Evolutionary conservation across 129 eudicot genomes (phyloP).

Genomic region (Tanacetum coccineum): DNA sequence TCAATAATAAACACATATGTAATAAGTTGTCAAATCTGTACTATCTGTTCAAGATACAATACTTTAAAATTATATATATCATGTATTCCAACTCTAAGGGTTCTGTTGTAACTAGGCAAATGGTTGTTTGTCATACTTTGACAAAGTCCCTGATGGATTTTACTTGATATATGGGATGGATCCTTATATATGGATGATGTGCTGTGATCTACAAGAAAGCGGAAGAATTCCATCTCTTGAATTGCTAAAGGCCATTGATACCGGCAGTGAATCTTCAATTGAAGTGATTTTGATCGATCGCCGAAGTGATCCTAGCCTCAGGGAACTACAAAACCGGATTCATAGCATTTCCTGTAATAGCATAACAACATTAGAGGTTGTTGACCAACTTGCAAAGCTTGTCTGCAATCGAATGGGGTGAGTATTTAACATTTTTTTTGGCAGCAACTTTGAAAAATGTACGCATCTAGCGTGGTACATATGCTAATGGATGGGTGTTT

Average conservation of each 20-base stretch:
- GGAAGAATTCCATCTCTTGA: slow-evolving; percentile 83
- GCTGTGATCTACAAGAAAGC: slow-evolving; percentile 70
- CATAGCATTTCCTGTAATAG: slow-evolving; percentile 53
- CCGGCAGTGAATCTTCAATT: slow-evolving; percentile 41
- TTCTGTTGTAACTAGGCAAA: slow-evolving; percentile 50
- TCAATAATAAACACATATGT: background rate
- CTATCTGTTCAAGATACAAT: background rate
- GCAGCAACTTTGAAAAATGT: slow-evolving; percentile 10
- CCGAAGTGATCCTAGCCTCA: slow-evolving; percentile 62
- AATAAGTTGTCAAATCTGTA: background rate
- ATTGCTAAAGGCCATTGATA: slow-evolving; percentile 59
- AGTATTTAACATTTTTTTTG: slow-evolving; percentile 26
- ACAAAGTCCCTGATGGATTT: slow-evolving; percentile 88
- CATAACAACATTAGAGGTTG: slow-evolving; percentile 57
- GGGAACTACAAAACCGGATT: slow-evolving; percentile 64
- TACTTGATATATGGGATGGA: slow-evolving; percentile 83
- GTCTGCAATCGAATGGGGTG: slow-evolving; percentile 87
- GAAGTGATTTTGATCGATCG: slow-evolving; percentile 70
- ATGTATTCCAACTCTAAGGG: slow-evolving; percentile 2
- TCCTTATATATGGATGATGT: slow-evolving; percentile 81
- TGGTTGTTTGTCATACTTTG: slow-evolving; percentile 76
- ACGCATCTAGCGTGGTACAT: slow-evolving; percentile 12
- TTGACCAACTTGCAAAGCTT: slow-evolving; percentile 79
- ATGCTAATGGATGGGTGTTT: background rate
- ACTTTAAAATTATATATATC: background rate